Base-by-base conservation (phyloP, 352 stramenopile species). In the Phytopythium helicoides region DNA sequence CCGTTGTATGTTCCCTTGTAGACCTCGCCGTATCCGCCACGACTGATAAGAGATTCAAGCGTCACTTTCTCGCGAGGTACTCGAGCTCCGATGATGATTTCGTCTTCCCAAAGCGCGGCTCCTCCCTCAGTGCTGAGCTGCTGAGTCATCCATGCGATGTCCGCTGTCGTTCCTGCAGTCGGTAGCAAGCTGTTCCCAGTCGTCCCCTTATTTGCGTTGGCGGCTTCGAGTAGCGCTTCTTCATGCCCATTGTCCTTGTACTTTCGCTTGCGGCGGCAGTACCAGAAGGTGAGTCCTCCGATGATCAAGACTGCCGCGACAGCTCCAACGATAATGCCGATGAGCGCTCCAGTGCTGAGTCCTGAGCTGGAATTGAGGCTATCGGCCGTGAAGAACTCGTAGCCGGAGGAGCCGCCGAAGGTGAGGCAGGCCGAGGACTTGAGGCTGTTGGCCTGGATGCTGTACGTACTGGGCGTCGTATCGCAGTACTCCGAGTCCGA, bases 11-110 rank as follows among this genome's bases (percentile, higher is more conserved):
- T 33, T 0, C 66, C 66, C 16, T 19, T 19, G 51, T 61, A 75
- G 12, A 75, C 58, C 18, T 71, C 66, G 0, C 54, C 61, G 31
- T 68, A 74, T 3, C 46, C 58, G 22, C 65, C 65, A 6, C 54
- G 25, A n/a, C 51, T 60, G 42, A 69, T 26, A 23, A 62, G 56
- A 15, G 47, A 12, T 6, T 33, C 38, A 6, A 46, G 21, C 1
- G 41, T 2, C 16, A 69, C 21, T 10, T 54, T 52, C 6, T 66
- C 52, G n/a, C 61, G 36, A 14, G 57, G 62, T 6, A 62, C 33
- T 6, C 52, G 48, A 15, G 52, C 44, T 15, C 49, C 47, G 15
- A 48, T 37, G 54, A 79, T 66, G 22, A 56, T 38, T 35, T 65
- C 44, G 37, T 72, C 58, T 12, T 71, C 57, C 47, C 59, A 72